These are phyloP conservation scores for Chaetomiaceae sp. DNA, from an alignment of 2,329 filamentous ascomycete species.

Conservation along the genomic window DNA sequence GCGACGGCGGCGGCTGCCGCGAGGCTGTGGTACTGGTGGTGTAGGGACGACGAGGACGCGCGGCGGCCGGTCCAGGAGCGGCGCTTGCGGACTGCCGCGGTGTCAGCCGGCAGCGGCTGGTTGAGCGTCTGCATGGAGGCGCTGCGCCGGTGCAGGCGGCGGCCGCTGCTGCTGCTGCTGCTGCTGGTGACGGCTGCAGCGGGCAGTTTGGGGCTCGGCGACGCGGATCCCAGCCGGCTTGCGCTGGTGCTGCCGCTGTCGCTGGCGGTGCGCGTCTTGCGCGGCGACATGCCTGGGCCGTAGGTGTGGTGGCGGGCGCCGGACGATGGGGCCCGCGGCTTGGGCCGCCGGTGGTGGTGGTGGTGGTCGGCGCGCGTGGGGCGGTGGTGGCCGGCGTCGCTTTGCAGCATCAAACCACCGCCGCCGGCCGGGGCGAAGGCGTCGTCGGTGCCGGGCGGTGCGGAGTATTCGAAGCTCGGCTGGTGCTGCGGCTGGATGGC, in stretches of 20 bases:
- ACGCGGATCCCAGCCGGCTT: constrained; percentile 2
- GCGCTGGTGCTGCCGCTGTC: constrained; percentile 24
- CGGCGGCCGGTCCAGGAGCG: constrained; percentile 30
- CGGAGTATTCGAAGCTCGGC: constrained; percentile 11
- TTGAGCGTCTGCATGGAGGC: constrained; percentile 25
- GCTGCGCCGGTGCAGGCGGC: constrained; percentile 22
- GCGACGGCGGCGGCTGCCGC: not conserved
- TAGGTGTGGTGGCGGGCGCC: constrained; percentile 43
- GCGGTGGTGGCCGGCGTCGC: constrained; percentile 9
- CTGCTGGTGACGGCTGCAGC: not conserved
- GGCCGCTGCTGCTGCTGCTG: not conserved
- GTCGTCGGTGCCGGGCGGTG: constrained; percentile 6
- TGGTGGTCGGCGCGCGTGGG: constrained; percentile 3
- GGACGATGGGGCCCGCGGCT: constrained; percentile 48
- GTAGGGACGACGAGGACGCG: constrained; percentile 1
- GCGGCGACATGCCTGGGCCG: constrained; percentile 33
- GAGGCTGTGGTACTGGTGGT: constrained; percentile 5
- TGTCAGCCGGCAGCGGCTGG: not conserved
- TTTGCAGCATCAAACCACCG: constrained; percentile 47
- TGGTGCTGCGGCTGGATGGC: constrained; percentile 36
- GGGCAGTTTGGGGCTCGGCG: not conserved
- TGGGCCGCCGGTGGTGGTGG: constrained; percentile 21
- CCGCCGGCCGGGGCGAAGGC: constrained; percentile 13
- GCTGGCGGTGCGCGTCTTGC: constrained; percentile 32
- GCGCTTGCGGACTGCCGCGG: constrained; percentile 29